Evolutionary conservation across 768 basidiomycete genomes (phyloP).

Genomic region (Leccinum olivaceopallidum): DNA sequence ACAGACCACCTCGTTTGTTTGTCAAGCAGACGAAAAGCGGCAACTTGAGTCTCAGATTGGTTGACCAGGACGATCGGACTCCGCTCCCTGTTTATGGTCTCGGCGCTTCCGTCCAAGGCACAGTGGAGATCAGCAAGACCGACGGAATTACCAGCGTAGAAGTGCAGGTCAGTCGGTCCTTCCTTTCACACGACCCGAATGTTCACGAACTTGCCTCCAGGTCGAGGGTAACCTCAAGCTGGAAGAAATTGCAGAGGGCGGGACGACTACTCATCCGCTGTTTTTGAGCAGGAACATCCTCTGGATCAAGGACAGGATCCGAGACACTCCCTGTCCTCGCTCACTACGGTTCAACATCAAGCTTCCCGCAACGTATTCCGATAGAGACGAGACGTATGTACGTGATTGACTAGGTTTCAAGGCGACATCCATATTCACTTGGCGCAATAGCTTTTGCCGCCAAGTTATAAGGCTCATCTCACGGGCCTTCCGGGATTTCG

Average conservation of each 20-base stretch:
- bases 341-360: slow-evolving; percentile 53
- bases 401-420: slow-evolving; percentile 26
- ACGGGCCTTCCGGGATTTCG: slow-evolving; percentile 72
- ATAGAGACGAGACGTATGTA: slow-evolving; percentile 61
- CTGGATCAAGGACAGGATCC: slow-evolving; percentile 52
- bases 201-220: slow-evolving; percentile 33
- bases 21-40: slow-evolving; percentile 61
- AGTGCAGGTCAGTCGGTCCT: slow-evolving; percentile 48
- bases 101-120: slow-evolving; percentile 53
- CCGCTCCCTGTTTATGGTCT: slow-evolving; percentile 59
- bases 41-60: slow-evolving; percentile 49
- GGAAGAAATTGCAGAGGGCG: slow-evolving; percentile 69
- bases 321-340: slow-evolving; percentile 48
- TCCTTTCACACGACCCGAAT: neutral
- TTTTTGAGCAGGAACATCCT: slow-evolving; percentile 53
- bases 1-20: slow-evolving; percentile 48
- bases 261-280: slow-evolving; percentile 50
- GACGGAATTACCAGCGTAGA: slow-evolving; percentile 62
- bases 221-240: slow-evolving; percentile 60
- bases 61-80: slow-evolving; percentile 50
- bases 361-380: slow-evolving; percentile 59
- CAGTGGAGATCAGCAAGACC: slow-evolving; percentile 52
- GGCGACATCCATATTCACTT: slow-evolving; percentile 4
- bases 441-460: slow-evolving; percentile 58
- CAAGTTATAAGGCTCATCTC: slow-evolving; percentile 66